These are phyloP conservation scores for Cercis canadensis DNA, from an alignment of 306 rosid genomes.

Conservation along the genomic window DNA sequence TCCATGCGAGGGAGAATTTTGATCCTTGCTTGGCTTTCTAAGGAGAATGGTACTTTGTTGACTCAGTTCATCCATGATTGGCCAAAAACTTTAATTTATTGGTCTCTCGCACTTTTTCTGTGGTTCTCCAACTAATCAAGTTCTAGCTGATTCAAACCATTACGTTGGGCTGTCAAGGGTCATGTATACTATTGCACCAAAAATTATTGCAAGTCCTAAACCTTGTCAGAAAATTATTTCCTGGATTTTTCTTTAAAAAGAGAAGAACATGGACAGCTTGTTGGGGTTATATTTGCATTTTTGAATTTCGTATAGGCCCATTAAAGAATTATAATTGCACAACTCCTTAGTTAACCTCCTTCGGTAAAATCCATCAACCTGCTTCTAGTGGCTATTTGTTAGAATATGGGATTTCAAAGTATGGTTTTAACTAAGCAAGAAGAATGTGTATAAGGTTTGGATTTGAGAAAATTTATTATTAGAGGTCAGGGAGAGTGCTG, in stretches of 20 bases:
- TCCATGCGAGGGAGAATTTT: background rate
- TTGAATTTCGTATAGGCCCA: background rate
- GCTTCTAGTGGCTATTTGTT: background rate
- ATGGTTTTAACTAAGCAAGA: slow-evolving; percentile 4
- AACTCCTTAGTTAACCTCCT: background rate
- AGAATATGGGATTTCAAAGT: background rate
- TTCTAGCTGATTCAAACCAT: too few relatives aligned
- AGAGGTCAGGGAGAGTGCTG: slow-evolving; percentile 10
- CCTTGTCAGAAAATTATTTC: slow-evolving; percentile 15
- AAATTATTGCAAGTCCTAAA: background rate
- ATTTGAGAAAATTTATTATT: background rate
- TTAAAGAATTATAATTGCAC: slow-evolving; percentile 9
- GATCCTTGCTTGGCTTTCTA: background rate
- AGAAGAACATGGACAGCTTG: background rate
- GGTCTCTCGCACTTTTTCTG: too few relatives aligned
- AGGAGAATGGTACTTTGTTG: background rate
- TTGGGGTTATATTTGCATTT: background rate
- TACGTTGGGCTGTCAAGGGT: too few relatives aligned
- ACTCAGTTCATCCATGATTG: too few relatives aligned
- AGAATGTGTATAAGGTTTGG: slow-evolving; percentile 2
- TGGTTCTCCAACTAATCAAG: too few relatives aligned
- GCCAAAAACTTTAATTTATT: too few relatives aligned
- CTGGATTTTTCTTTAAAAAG: background rate
- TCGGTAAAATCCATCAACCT: slow-evolving; percentile 2
- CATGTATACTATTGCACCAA: too few relatives aligned